A percentile compares a stretch with the other conserved stretches of the same genome.
Conservation (phyloP, 345 rosid genomes). For the Xanthoceras sorbifolium region DNA sequence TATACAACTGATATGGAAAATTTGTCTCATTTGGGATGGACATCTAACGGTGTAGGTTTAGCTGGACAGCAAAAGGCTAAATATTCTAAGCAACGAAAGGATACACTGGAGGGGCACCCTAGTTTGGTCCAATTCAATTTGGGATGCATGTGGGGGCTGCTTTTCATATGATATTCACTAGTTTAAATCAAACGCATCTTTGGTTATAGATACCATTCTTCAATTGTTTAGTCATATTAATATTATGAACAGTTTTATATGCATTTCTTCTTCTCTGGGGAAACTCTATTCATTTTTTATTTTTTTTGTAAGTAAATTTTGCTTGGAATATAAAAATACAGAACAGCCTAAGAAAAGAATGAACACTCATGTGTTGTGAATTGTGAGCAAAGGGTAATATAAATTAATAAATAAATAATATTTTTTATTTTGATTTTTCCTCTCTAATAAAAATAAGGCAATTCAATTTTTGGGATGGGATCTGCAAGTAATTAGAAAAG, state of each 20-base stretch:
- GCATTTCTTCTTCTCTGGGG: not conserved
- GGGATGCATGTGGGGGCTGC: not conserved
- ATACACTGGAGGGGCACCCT: not conserved
- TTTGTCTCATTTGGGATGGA: constrained; percentile 33
- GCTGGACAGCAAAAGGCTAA: constrained; percentile 13
- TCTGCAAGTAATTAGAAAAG: too few species aligned
- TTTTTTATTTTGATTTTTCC: not conserved
- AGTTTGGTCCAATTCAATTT: not conserved
- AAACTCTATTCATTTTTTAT: not conserved
- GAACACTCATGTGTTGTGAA: not conserved
- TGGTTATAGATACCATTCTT: not conserved
- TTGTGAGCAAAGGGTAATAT: not conserved
- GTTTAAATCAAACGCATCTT: not conserved
- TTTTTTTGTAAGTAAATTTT: not conserved
- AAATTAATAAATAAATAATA: too few species aligned
- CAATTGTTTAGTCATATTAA: not conserved
- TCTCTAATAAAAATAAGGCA: not conserved
- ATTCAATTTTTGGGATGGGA: not conserved
- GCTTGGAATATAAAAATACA: not conserved
- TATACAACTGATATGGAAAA: constrained; percentile 14
- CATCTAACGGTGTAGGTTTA: not conserved
- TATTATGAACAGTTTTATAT: not conserved
- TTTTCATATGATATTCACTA: not conserved
- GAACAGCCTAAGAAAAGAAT: not conserved
- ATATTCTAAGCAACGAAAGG: not conserved